Evolutionary conservation across 83 land plant species (phyloP).

Genomic region (Thuja plicata): DNA sequence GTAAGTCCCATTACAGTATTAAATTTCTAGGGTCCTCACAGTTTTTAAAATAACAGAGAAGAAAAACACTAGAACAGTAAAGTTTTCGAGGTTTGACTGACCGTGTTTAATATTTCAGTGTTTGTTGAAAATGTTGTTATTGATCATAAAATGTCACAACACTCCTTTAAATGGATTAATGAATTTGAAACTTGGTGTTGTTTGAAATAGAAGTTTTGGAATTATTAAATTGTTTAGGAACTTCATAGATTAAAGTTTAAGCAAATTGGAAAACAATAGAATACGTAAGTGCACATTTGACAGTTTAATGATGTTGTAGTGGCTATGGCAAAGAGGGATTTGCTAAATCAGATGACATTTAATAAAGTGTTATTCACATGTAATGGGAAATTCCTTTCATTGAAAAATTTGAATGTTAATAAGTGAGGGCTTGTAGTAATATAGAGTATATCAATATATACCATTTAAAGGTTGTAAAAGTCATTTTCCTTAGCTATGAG

Average conservation of each 20-base stretch:
- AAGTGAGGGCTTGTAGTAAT: not conserved
- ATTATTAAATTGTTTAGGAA: not conserved
- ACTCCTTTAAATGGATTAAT: not conserved
- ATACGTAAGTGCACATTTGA: not conserved
- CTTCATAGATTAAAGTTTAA: not conserved
- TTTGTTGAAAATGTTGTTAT: not conserved
- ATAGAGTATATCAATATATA: not conserved
- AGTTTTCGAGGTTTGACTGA: not conserved
- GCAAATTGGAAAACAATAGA: not conserved
- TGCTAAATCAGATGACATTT: not conserved
- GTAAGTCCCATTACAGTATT: not conserved
- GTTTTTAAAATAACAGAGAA: not conserved
- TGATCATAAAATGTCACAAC: not conserved
- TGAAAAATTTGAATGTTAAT: too few relatives aligned
- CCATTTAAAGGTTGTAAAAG: not conserved
- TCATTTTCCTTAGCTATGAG: not conserved
- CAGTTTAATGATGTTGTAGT: not conserved
- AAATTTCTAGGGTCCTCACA: not conserved
- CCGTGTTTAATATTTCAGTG: not conserved
- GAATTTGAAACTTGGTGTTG: not conserved
- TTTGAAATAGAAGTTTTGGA: not conserved
- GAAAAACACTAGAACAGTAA: not conserved
- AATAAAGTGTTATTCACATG: not conserved
- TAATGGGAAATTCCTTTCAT: not conserved
- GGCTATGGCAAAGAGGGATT: not conserved